A percentile compares a stretch with the other conserved stretches of the same genome.
phyloP scores from a whole-genome alignment of 805 yeast genomes.

The Lipomyces kockii region DNA sequence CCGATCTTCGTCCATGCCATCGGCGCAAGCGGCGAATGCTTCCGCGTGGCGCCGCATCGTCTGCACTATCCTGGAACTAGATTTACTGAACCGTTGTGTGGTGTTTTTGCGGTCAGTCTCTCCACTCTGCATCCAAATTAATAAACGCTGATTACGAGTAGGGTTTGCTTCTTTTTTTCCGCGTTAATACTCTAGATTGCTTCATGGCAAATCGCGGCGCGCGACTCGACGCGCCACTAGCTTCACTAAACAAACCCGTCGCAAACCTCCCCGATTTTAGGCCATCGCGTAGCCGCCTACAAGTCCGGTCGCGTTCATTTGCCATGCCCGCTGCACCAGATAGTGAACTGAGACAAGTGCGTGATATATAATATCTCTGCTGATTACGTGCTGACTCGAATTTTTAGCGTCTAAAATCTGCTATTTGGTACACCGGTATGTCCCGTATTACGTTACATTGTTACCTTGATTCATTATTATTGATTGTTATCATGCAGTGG shows the following conservation, averaged over 20 bases:
- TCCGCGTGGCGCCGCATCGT: neutral
- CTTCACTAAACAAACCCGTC: too few relatives aligned
- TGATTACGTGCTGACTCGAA: neutral
- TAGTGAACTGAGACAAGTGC: constrained; percentile 1
- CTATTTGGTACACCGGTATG: constrained; percentile 42
- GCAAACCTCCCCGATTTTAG: too few relatives aligned
- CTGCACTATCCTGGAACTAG: neutral
- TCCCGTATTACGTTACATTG: neutral
- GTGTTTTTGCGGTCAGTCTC: neutral
- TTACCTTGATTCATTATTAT: neutral
- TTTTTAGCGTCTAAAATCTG: constrained; percentile 38
- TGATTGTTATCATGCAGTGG: constrained; percentile 30
- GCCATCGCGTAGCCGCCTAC: neutral
- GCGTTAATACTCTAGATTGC: too few relatives aligned
- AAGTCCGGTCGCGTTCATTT: neutral
- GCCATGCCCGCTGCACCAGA: neutral
- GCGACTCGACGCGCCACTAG: too few relatives aligned
- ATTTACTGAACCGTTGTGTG: neutral
- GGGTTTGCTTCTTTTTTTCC: too few relatives aligned
- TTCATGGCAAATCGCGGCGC: too few relatives aligned
- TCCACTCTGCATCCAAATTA: neutral
- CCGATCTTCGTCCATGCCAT: too few relatives aligned
- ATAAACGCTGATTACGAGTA: too few relatives aligned
- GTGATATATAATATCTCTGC: neutral
- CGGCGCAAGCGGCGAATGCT: neutral